A percentile compares a stretch with the other conserved stretches of the same genome.
Conservation (phyloP, 2,329 filamentous ascomycete genomes). For the Colletotrichum aenigma region DNA sequence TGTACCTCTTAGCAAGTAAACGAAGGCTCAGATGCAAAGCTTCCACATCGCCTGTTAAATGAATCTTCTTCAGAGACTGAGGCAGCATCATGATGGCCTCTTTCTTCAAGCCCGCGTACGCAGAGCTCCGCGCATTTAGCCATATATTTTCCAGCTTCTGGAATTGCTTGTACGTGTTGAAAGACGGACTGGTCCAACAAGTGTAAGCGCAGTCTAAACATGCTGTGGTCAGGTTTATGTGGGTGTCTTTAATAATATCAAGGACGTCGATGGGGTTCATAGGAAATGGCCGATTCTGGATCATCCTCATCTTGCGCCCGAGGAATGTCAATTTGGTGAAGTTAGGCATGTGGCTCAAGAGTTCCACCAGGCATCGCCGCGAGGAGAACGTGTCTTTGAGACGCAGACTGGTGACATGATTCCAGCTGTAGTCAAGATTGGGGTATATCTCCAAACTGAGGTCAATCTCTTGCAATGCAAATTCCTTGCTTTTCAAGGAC, state of each 20-base stretch:
- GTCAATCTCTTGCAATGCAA: not conserved
- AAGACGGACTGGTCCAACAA: not conserved
- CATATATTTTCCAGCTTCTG: not conserved
- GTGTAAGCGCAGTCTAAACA: not conserved
- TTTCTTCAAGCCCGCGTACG: not conserved
- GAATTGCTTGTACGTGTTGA: not conserved
- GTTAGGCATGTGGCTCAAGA: not conserved
- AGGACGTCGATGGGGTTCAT: not conserved
- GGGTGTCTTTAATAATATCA: not conserved
- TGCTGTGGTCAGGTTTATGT: not conserved
- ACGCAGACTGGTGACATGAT: not conserved
- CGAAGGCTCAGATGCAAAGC: not conserved
- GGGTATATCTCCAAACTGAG: too few species aligned
- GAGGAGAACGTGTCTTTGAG: not conserved
- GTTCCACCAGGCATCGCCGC: fast-evolving
- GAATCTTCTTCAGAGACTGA: not conserved
- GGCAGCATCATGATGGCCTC: not conserved
- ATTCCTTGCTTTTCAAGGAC: not conserved
- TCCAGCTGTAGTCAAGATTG: not conserved
- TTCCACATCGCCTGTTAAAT: not conserved
- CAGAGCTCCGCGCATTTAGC: not conserved
- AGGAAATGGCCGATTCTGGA: not conserved
- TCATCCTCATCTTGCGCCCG: not conserved
- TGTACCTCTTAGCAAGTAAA: not conserved
- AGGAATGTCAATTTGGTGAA: not conserved